Conservation (phyloP, 805 yeast species). For the Ogataea paradorogensis region DNA sequence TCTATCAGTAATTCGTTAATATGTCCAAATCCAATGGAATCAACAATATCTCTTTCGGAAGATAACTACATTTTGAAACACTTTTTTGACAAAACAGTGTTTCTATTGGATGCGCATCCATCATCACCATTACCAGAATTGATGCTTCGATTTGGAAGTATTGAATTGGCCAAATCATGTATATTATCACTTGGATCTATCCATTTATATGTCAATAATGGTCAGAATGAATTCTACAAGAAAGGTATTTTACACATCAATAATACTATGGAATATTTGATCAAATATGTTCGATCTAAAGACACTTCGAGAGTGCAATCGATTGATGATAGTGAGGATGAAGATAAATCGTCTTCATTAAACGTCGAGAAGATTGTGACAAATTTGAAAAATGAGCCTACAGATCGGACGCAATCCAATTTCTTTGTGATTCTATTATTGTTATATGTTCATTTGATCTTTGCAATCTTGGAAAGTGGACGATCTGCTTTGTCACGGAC, state of each 20-base stretch:
- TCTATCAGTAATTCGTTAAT: background rate
- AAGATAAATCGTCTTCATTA: conserved; percentile 12
- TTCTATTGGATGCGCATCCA: conserved; percentile 57
- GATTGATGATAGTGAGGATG: conserved; percentile 9
- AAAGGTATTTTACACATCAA: conserved; percentile 54
- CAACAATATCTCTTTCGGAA: conserved; percentile 32
- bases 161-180: conserved; percentile 56
- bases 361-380: conserved; percentile 36
- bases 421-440: conserved; percentile 48
- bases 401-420: conserved; percentile 37
- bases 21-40: conserved; percentile 19
- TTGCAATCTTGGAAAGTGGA: conserved; percentile 54
- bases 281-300: conserved; percentile 39
- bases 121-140: conserved; percentile 61
- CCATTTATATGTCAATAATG: conserved; percentile 54
- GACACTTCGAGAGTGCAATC: conserved; percentile 17
- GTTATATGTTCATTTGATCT: conserved; percentile 52
- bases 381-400: conserved; percentile 37
- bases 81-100: conserved; percentile 52
- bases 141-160: conserved; percentile 54
- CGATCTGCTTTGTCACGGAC: conserved; percentile 49
- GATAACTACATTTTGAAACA: conserved; percentile 56
- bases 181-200: conserved; percentile 55
- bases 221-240: conserved; percentile 48
- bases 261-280: conserved; percentile 53